phyloP scores from a whole-genome alignment of 1,284 basidiomycete genomes.

The Pisolithus thermaeus region DNA sequence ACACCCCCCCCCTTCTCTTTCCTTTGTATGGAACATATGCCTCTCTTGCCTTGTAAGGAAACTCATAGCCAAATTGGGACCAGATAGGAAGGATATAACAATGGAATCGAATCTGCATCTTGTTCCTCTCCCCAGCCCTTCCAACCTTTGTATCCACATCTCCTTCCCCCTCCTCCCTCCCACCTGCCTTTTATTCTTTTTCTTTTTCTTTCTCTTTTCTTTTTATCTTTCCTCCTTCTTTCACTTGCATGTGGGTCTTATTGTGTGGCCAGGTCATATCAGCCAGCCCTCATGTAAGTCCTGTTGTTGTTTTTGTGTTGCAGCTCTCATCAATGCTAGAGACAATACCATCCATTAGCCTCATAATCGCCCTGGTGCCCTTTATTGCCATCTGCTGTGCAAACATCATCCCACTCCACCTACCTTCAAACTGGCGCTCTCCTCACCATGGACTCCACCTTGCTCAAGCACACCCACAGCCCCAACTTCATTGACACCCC shows the following conservation, averaged over 20 bases:
- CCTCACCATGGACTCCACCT: constrained; percentile 41
- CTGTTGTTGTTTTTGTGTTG: constrained; percentile 2
- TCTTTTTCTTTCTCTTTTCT: constrained; percentile 12
- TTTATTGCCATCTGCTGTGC: constrained; percentile 25
- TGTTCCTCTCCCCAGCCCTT: constrained; percentile 23
- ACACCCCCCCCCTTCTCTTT: constrained; percentile 12
- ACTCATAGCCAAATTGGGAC: neutral
- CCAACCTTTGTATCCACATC: constrained; percentile 27
- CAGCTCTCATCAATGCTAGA: neutral
- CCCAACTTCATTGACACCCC: constrained; percentile 40
- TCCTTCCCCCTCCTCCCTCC: constrained; percentile 30
- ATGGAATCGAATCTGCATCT: constrained; percentile 19
- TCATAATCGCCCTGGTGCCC: constrained; percentile 31
- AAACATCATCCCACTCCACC: constrained; percentile 8
- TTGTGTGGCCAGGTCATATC: constrained; percentile 31
- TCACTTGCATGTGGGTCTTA: constrained; percentile 27
- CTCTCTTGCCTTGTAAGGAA: constrained; percentile 18
- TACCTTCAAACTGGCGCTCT: constrained; percentile 12
- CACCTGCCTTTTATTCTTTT: constrained; percentile 15
- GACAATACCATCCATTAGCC: constrained; percentile 9
- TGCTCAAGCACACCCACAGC: constrained; percentile 44
- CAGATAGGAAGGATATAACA: constrained; percentile 26
- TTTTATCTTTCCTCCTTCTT: constrained; percentile 28
- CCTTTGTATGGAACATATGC: neutral
- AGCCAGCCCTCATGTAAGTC: constrained; percentile 29